Base-by-base conservation (phyloP, 805 yeast genomes). In the Vanderwaltozyma yarrowii region DNA sequence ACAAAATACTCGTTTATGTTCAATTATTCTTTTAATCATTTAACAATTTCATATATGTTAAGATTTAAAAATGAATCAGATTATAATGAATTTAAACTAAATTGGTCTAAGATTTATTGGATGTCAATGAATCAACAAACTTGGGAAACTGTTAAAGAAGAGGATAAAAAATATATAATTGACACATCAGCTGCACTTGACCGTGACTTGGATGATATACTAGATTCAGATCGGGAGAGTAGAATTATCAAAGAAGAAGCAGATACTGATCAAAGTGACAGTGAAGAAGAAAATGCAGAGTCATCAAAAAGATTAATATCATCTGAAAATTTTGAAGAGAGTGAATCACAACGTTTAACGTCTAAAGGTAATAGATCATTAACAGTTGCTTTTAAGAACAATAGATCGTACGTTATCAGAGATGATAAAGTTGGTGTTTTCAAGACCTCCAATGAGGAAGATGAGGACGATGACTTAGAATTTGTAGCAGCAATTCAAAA, bases 391-490 rank as follows among this genome's bases (percentile, higher is more conserved):
- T 73, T 63, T 43, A 71, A 70, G 39, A 78, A 78, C 47, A 79
- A 83, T 50, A 68, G 92, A 26, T 72, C 94, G 1, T 87, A 73
- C 55, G 88, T 87, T 23, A 78, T 81, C 0, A 74, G 94, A 47
- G 95, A 87, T 13, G 65, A 83, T 55, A 75, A 74, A 45, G 65
- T 87, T 39, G 95, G 95, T 25, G 87, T 87, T 5, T 85, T 86
- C 62, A 79, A 70, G 49, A 71, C 77, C 8, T n/a, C 19, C 5
- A 26, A n/a, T n/a, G 15, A 11, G 6, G 15, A 14, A 15, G 71
- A 69, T 26, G 69, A 65, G 13, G 54, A 57, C 21, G 69, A 68
- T 15, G 73, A 69, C 30, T 66, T 64, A 29, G 65, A 76, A 40
- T 85, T 73, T 50, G 62, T 73, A 16, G 76, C 94, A 4, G 74